Evolutionary conservation across 1,284 basidiomycete species (phyloP).

Genomic region (Malassezia obtusa): DNA sequence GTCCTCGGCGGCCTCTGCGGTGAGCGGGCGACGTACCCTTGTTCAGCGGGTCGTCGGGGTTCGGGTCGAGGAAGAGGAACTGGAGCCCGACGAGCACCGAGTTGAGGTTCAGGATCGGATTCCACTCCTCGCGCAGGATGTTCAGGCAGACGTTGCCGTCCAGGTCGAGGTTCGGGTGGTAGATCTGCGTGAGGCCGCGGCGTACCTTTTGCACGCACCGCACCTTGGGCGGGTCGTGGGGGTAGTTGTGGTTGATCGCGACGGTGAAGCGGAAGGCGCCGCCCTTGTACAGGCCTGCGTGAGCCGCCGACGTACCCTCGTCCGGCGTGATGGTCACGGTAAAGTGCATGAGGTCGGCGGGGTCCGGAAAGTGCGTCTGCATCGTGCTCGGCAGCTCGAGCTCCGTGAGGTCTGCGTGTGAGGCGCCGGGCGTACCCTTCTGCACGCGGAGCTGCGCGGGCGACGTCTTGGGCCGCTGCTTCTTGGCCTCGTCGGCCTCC

Average conservation of each 20-base stretch:
- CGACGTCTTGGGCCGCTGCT: slow-evolving; percentile 62
- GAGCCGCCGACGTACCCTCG: slow-evolving; percentile 59
- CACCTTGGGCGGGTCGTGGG: slow-evolving; percentile 97
- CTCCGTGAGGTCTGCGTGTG: slow-evolving; percentile 73
- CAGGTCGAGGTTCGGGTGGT: slow-evolving; percentile 96
- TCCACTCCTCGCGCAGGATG: slow-evolving; percentile 98
- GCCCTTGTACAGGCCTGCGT: slow-evolving; percentile 88
- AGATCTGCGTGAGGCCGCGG: slow-evolving; percentile 59
- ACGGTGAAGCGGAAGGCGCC: slow-evolving; percentile 89
- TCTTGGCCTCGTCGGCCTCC: slow-evolving; percentile 39
- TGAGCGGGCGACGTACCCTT: slow-evolving; percentile 60
- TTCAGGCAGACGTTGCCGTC: slow-evolving; percentile 82
- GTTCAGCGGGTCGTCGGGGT: slow-evolving; percentile 95
- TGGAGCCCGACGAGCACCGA: slow-evolving; percentile 95
- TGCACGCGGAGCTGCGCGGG: slow-evolving; percentile 96
- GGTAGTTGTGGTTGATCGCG: slow-evolving; percentile 92
- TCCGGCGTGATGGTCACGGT: slow-evolving; percentile 88
- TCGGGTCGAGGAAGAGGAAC: slow-evolving; percentile 95
- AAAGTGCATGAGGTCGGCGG: slow-evolving; percentile 88
- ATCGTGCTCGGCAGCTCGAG: slow-evolving; percentile 91
- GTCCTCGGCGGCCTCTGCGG: slow-evolving; percentile 46
- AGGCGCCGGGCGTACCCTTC: slow-evolving; percentile 61
- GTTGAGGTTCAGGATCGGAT: slow-evolving; percentile 92
- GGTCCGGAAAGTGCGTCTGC: slow-evolving; percentile 85
- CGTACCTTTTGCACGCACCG: slow-evolving; percentile 86